These are phyloP conservation scores for Exophiala calicioides DNA, from an alignment of 2,329 filamentous ascomycete species.

Conservation along the genomic window DNA sequence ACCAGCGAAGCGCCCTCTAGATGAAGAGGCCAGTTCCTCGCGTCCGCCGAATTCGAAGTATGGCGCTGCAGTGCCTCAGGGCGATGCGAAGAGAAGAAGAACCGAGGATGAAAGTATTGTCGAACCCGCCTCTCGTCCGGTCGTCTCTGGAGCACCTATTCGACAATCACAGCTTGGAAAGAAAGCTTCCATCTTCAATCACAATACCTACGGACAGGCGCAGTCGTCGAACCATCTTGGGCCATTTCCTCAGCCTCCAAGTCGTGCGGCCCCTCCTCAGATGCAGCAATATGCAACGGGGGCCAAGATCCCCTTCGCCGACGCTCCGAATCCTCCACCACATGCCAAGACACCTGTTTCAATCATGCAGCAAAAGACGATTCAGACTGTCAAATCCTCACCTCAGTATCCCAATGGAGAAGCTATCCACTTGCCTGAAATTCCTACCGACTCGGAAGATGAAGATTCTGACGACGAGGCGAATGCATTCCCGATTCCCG, in stretches of 20 bases:
- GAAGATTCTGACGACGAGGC: slow-evolving; percentile 67
- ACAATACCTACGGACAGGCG: slow-evolving; percentile 38
- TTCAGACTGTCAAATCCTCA: slow-evolving; percentile 61
- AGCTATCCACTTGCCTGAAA: slow-evolving; percentile 87
- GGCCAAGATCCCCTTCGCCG: slow-evolving; percentile 85
- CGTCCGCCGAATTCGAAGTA: slow-evolving; percentile 42
- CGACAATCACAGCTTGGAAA: slow-evolving; percentile 75
- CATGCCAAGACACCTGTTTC: slow-evolving; percentile 37
- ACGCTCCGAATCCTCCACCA: slow-evolving; percentile 67
- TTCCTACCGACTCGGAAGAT: slow-evolving; percentile 91
- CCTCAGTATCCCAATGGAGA: slow-evolving; percentile 81
- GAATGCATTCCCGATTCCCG: slow-evolving; percentile 63
- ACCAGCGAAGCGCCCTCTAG: slow-evolving; percentile 67
- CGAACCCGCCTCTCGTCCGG: slow-evolving; percentile 61
- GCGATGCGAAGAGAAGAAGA: slow-evolving; percentile 76
- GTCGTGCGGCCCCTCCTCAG: slow-evolving; percentile 71
- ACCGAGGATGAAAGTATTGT: slow-evolving; percentile 71
- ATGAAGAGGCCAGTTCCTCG: slow-evolving; percentile 59
- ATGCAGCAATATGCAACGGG: slow-evolving; percentile 80
- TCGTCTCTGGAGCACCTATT: slow-evolving; percentile 77
- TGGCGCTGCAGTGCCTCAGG: slow-evolving; percentile 60
- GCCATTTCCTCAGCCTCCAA: slow-evolving; percentile 63
- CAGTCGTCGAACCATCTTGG: slow-evolving; percentile 62
- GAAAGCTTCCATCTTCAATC: slow-evolving; percentile 48
- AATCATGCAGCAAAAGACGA: slow-evolving; percentile 31